Conservation (phyloP, 179 eudicot genomes). For the Silene noctiflora region DNA sequence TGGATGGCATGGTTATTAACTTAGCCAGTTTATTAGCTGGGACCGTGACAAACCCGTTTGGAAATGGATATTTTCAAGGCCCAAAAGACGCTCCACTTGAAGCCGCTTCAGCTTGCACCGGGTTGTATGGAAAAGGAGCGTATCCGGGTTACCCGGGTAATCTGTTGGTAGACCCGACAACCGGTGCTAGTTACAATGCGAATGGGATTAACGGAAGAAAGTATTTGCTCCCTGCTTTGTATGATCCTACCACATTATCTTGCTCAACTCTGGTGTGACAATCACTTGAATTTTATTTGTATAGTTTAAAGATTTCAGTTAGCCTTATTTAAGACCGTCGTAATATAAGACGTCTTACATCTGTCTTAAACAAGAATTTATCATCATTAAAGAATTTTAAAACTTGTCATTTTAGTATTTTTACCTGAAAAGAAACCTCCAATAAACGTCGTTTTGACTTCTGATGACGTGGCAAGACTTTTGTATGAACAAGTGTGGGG, state of each 20-base stretch:
- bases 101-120: conserved; percentile 28
- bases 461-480: too few species aligned
- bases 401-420: too few species aligned
- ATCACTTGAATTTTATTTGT: neutral
- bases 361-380: too few species aligned
- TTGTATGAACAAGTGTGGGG: too few species aligned
- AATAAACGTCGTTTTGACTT: too few species aligned
- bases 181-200: conserved; percentile 29
- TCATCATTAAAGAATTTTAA: too few species aligned
- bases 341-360: too few species aligned
- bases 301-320: neutral
- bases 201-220: conserved; percentile 22
- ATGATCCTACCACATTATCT: conserved; percentile 20
- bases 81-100: conserved; percentile 26
- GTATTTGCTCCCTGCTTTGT: conserved; percentile 23
- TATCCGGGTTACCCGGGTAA: conserved; percentile 31
- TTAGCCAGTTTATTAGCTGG: conserved; percentile 23
- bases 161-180: conserved; percentile 14
- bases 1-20: conserved; percentile 32
- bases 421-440: too few species aligned
- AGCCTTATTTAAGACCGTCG: too few species aligned
- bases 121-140: conserved; percentile 28
- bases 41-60: conserved; percentile 26
- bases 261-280: conserved; percentile 18
- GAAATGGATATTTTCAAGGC: conserved; percentile 29